Evolutionary conservation across 2,329 filamentous ascomycete species (phyloP), one percentile per base, ranked within the genome.

Genomic region (Microdochium trichocladiopsis): DNA sequence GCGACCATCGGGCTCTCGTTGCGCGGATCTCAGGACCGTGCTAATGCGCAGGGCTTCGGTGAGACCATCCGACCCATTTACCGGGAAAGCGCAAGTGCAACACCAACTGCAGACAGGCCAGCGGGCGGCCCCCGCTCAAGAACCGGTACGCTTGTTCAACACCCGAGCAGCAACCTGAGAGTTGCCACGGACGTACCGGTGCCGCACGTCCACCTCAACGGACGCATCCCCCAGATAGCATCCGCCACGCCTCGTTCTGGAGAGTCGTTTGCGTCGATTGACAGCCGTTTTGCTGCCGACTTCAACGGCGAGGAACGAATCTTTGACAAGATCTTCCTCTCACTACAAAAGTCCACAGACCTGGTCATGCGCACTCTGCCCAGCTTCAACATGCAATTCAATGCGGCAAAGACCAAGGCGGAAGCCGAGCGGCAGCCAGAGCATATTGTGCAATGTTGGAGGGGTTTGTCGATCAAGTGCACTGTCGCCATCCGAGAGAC

Each of bases 241-340:
- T 83, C 71, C 57, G 78, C 78, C n/a, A 95, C 90, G 1, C 90
- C 90, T 47, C 84, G 88, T 23, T 95, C 90, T 8, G 88, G 86
- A 45, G 90, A 95, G 61, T 90, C 88, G 0, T 95, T 94, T 64
- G 78, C 75, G 2, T 83, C 85, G 0, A 72, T 76, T 3, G 67
- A 75, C 51, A 72, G 74, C 25, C 74, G 78, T 43, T 77, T 78
- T 45, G 76, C 82, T 47, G 77, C 73, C 10, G 87, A 90, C 50
- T 81, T 85, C 49, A 80, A 79, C 2, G 87, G 90, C 57, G 90
- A 95, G 56, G 90, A 95, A 60, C 79, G 81, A 16, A 79, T 85
- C 25, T 96, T 96, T 58, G 92, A 95, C 56, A 82, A 77, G 55
- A 90, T 96, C 22, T 95, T 89, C 70, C 65, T 90, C 31, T 87